Conservation (phyloP, 108 stramenopile species). For the Ochromonas danica region DNA sequence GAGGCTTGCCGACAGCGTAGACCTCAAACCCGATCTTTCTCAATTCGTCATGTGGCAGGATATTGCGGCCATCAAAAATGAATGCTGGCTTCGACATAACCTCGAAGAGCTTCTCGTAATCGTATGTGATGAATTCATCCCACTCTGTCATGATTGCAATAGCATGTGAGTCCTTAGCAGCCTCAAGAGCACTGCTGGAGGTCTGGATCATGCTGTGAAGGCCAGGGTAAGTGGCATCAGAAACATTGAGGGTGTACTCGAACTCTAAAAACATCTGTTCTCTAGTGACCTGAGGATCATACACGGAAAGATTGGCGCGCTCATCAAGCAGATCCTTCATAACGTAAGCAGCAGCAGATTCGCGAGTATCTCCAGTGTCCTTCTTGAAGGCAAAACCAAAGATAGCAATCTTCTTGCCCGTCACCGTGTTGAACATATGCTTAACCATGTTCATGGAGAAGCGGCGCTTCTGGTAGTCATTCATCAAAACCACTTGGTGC, state of each 20-base stretch:
- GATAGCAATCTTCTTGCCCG: conserved; percentile 96
- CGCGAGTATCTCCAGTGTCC: conserved; percentile 98
- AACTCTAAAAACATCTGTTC: conserved; percentile 96
- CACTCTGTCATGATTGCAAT: conserved; percentile 96
- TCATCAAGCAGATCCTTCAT: conserved; percentile 88
- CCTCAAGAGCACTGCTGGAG: conserved; percentile 74
- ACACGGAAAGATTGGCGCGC: conserved; percentile 84
- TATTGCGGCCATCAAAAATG: conserved; percentile 95
- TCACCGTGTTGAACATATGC: conserved; percentile 98
- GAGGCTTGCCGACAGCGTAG: conserved; percentile 54
- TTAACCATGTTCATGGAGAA: conserved; percentile 92
- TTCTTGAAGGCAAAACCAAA: conserved; percentile 99
- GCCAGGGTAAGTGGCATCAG: conserved; percentile 69
- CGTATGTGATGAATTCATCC: conserved; percentile 96
- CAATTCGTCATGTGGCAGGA: conserved; percentile 79
- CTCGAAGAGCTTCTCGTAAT: conserved; percentile 82
- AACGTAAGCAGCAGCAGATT: conserved; percentile 95
- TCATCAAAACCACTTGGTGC: conserved; percentile 97
- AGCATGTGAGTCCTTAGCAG: conserved; percentile 91
- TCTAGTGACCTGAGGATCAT: conserved; percentile 93
- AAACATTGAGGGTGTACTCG: conserved; percentile 90
- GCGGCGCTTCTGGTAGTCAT: conserved; percentile 98
- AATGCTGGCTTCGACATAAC: conserved; percentile 98
- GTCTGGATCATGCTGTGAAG: conserved; percentile 74
- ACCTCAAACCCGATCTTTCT: conserved; percentile 93